Evolutionary conservation across 169 alveolate genomes (phyloP).

Genomic region (Eimeria sp.): DNA sequence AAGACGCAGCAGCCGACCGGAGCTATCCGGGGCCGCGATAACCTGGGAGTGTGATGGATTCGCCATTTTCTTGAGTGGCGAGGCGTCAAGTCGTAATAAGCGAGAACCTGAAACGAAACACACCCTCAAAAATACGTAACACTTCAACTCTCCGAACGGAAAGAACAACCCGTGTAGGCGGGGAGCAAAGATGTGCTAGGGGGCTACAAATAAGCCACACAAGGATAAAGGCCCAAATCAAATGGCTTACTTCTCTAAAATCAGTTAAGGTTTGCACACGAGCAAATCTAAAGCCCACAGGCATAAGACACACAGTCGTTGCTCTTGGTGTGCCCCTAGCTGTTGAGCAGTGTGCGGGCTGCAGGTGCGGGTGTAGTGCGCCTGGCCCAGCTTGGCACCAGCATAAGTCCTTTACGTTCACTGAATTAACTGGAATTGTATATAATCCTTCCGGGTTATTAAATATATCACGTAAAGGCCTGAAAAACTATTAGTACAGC

Average conservation of each 20-base stretch:
- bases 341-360: conserved; percentile 41
- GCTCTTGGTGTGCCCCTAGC: not conserved
- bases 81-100: not conserved
- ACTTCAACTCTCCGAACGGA: not conserved
- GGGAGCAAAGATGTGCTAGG: not conserved
- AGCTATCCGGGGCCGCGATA: conserved; percentile 63
- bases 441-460: not conserved
- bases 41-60: conserved; percentile 64
- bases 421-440: not conserved
- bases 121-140: not conserved
- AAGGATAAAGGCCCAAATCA: not conserved
- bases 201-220: not conserved
- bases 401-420: not conserved
- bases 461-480: not conserved
- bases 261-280: not conserved
- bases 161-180: not conserved
- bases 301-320: not conserved
- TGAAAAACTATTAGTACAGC: not conserved
- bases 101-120: conserved; percentile 11
- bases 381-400: conserved; percentile 25
- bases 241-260: conserved; percentile 16
- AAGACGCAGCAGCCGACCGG: conserved; percentile 83
- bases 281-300: not conserved
- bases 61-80: conserved; percentile 52
- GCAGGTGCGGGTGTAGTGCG: conserved; percentile 49